These are phyloP conservation scores for Ampelocalamus luodianensis DNA, from an alignment of 176 grass and related monocot species.

Conservation along the genomic window DNA sequence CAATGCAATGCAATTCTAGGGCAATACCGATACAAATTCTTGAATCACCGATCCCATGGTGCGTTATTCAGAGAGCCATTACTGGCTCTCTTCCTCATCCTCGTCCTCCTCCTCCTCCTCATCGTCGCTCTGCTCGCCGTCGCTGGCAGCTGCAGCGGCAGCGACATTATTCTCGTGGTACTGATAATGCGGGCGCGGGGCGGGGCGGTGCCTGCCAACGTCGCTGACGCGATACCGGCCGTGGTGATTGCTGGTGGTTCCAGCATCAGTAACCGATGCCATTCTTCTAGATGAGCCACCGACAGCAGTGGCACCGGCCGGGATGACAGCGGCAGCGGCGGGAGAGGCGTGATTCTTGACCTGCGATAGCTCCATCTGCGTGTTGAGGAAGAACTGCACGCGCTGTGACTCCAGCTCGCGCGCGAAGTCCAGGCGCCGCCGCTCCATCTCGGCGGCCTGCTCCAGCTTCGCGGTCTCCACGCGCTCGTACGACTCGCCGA, in stretches of 20 bases:
- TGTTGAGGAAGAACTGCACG: conserved; percentile 92
- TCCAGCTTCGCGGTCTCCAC: conserved; percentile 80
- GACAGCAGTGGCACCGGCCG: background rate
- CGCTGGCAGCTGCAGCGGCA: conserved; percentile 11
- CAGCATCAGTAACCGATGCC: conserved; percentile 34
- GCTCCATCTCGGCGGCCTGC: conserved; percentile 75
- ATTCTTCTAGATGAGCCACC: conserved; percentile 44
- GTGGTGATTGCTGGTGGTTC: conserved; percentile 59
- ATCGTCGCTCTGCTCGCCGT: conserved; percentile 18
- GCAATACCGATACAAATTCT: conserved; percentile 5
- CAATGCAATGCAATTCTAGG: conserved; percentile 37
- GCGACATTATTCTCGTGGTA: conserved; percentile 43
- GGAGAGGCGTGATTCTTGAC: conserved; percentile 45
- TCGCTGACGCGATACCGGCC: conserved; percentile 44
- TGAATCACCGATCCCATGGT: background rate
- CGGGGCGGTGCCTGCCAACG: conserved; percentile 16
- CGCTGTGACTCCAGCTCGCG: conserved; percentile 79
- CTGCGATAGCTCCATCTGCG: conserved; percentile 79
- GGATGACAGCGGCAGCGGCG: background rate
- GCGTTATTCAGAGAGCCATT: background rate
- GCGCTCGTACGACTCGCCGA: conserved; percentile 81
- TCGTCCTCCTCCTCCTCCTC: background rate
- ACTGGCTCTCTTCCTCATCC: conserved; percentile 52
- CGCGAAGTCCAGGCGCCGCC: conserved; percentile 72
- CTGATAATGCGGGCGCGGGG: conserved; percentile 36